Base-by-base conservation (phyloP, 805 yeast genomes). In the Pichia membranifaciens region DNA sequence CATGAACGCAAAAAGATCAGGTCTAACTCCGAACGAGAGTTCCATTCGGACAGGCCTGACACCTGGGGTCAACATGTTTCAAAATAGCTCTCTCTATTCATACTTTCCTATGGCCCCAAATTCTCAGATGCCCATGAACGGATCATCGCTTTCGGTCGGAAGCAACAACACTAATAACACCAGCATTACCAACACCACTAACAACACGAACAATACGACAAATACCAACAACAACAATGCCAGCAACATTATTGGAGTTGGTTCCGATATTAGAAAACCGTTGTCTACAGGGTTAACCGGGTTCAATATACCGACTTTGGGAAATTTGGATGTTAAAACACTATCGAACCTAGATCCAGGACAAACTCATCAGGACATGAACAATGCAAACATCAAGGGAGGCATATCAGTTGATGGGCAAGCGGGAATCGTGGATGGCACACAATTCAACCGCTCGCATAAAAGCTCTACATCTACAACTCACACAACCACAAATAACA, bases 21-120 rank as follows among this genome's bases (percentile, higher is more conserved):
- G 88, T 0, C 68, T 87, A 40, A 82, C 89, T 0, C 93, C 93
- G 3, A 84, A 81, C 61, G 95, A 86, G 59, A 77, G 87, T 5
- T 75, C 80, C 43, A 54, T 87, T 43, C 72, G 95, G 54, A 71
- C 86, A 0, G 91, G 93, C 0, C 61, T 83, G 23, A 82, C 90
- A 0, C 90, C 90, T 0, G 86, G 81, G 2, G 74, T 70, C n/a
- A 64, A 66, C 12, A 49, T 60, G 8, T 54, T 57, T n/a, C 48
- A 56, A 13, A 45, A 43, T 15, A 50, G 43, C 18, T 51, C 58
- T 15, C 54, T 47, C 16, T 47, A 54, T 47, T 53, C 61, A 10
- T 47, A 47, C 15, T 38, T 58, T 55, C 32, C 58, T n/a, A 50
- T 60, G 52, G 51, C 61, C 1, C 29, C 55, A 8, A 64, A 25